Percentiles rank a stretch among this genome's conserved stretches.
These are phyloP conservation scores for Acanthamoeba culbertsoni DNA, from an alignment of 208 protist genomes.

Conservation along the genomic window DNA sequence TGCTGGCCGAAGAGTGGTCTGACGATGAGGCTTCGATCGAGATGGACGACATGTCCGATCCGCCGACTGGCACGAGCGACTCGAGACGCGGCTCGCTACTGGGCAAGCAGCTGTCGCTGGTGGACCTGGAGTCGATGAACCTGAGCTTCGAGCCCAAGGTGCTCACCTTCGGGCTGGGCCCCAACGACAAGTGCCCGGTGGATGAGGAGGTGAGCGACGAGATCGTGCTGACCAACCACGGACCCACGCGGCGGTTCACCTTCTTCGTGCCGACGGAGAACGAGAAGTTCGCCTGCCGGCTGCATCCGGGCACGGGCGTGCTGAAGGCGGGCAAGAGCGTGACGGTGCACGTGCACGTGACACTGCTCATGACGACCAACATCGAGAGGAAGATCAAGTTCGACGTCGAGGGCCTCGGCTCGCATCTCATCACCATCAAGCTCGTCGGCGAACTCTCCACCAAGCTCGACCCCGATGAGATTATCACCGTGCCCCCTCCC, in stretches of 20 bases:
- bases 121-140: slow-evolving; percentile 20
- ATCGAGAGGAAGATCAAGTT: slow-evolving; percentile 54
- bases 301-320: slow-evolving; percentile 23
- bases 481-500: neutral
- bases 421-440: slow-evolving; percentile 37
- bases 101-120: neutral
- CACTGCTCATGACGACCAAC: slow-evolving; percentile 45
- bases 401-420: slow-evolving; percentile 24
- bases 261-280: slow-evolving; percentile 58
- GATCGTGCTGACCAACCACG: slow-evolving; percentile 52
- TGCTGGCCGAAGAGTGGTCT: slow-evolving; percentile 49
- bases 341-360: slow-evolving; percentile 11
- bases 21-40: slow-evolving; percentile 10
- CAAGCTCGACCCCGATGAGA: slow-evolving; percentile 48
- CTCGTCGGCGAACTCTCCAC: slow-evolving; percentile 28
- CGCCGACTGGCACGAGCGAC: neutral
- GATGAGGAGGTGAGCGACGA: slow-evolving; percentile 45
- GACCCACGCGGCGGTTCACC: neutral
- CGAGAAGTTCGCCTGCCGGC: slow-evolving; percentile 25
- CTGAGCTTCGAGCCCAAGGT: slow-evolving; percentile 47
- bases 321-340: slow-evolving; percentile 6
- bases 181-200: slow-evolving; percentile 46
- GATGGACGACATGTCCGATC: slow-evolving; percentile 26
- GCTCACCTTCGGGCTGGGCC: slow-evolving; percentile 25
- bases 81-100: neutral